These are phyloP conservation scores for Phialocephala subalpina DNA, from an alignment of 2,329 filamentous ascomycete species.

Conservation along the genomic window DNA sequence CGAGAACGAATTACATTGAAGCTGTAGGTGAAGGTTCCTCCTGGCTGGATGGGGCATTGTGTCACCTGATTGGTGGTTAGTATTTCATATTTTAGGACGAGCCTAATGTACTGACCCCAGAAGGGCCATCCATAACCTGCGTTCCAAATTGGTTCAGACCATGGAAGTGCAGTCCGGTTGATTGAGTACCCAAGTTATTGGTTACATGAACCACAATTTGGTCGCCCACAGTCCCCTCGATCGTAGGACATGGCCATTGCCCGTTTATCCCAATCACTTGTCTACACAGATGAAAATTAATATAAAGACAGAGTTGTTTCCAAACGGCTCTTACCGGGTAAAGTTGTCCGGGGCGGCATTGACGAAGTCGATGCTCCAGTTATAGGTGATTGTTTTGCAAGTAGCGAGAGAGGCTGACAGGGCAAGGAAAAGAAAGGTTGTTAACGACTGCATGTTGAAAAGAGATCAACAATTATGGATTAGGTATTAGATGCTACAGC, in stretches of 20 bases:
- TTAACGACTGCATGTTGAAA: slow-evolving; percentile 20
- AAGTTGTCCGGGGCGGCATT: slow-evolving; percentile 49
- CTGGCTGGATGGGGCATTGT: slow-evolving; percentile 36
- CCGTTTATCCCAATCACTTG: slow-evolving; percentile 64
- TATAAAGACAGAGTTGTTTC: too few relatives aligned
- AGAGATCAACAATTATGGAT: slow-evolving; percentile 10
- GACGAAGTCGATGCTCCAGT: slow-evolving; percentile 53
- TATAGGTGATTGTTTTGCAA: slow-evolving; percentile 35
- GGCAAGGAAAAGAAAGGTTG: slow-evolving; percentile 12
- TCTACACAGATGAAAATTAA: too few relatives aligned
- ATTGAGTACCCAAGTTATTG: slow-evolving; percentile 59
- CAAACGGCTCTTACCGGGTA: slow-evolving; percentile 37
- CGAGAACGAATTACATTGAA: slow-evolving; percentile 46
- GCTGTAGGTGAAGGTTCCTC: slow-evolving; percentile 41
- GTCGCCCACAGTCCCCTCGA: slow-evolving; percentile 60
- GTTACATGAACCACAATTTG: slow-evolving; percentile 56
- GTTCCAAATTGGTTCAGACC: slow-evolving; percentile 63
- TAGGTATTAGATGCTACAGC: neutral
- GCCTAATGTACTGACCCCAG: slow-evolving; percentile 45
- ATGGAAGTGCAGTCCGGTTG: slow-evolving; percentile 64
- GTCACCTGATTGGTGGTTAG: slow-evolving; percentile 40
- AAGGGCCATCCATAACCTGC: slow-evolving; percentile 65
- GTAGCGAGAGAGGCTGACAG: slow-evolving; percentile 5
- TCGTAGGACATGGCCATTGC: slow-evolving; percentile 63
- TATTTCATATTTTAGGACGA: too few relatives aligned